These are phyloP conservation scores for Dentipellis sp. DNA, from an alignment of 768 basidiomycete genomes.

Conservation along the genomic window DNA sequence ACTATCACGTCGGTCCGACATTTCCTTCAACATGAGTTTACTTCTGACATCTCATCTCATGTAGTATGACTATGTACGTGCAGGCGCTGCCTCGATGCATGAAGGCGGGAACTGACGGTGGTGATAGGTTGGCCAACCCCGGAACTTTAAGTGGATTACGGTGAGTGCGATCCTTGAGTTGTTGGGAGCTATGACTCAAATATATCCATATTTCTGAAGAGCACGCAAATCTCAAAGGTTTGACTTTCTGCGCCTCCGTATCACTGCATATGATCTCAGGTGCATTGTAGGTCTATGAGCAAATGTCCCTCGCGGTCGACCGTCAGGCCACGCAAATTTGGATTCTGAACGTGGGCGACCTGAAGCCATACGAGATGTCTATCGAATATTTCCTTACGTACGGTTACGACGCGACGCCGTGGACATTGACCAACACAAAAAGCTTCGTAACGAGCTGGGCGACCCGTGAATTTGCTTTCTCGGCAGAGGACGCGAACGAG, in stretches of 20 bases:
- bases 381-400: conserved; percentile 59
- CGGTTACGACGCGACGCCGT: conserved; percentile 53
- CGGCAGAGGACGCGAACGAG: conserved; percentile 26
- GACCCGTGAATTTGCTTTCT: conserved; percentile 50
- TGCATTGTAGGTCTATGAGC: conserved; percentile 42
- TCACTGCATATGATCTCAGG: neutral
- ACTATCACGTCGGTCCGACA: conserved; percentile 43
- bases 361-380: conserved; percentile 67
- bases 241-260: neutral
- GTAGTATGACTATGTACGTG: conserved; percentile 35
- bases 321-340: conserved; percentile 51
- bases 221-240: conserved; percentile 46
- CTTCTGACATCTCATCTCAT: neutral
- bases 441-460: conserved; percentile 51
- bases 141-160: conserved; percentile 67
- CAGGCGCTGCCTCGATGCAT: conserved; percentile 12
- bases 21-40: conserved; percentile 11
- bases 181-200: neutral
- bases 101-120: neutral
- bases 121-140: conserved; percentile 46
- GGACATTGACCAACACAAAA: conserved; percentile 43
- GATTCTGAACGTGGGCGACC: conserved; percentile 70
- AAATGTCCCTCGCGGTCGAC: conserved; percentile 56
- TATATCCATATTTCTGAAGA: conserved; percentile 22
- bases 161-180: conserved; percentile 20